Evolutionary conservation across 768 basidiomycete genomes (phyloP).

Genomic region (Tricholomella constricta): DNA sequence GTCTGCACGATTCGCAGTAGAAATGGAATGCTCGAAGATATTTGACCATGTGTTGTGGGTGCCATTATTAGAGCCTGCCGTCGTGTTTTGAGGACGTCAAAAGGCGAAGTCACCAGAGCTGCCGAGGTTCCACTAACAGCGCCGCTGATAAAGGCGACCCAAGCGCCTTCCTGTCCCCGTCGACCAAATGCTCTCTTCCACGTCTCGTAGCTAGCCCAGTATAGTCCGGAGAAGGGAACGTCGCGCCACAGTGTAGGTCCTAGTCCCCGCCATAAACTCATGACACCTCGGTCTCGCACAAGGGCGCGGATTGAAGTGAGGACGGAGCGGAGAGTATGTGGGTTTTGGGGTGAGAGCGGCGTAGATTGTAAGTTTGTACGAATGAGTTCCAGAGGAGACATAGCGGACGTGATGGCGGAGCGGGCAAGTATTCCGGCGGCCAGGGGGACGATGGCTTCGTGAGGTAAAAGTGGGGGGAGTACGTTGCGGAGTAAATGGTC

Average conservation of each 20-base stretch:
- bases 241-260: constrained; percentile 95
- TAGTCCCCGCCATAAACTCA: constrained; percentile 86
- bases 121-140: constrained; percentile 86
- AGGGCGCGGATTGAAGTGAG: constrained; percentile 60
- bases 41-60: constrained; percentile 40
- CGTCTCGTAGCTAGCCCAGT: constrained; percentile 94
- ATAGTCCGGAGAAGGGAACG: constrained; percentile 95
- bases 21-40: constrained; percentile 61
- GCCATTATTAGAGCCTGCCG: constrained; percentile 83
- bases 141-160: constrained; percentile 85
- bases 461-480: constrained; percentile 62
- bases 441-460: constrained; percentile 62
- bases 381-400: constrained; percentile 89
- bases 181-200: constrained; percentile 67
- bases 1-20: constrained; percentile 68
- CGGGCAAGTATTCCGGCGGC: constrained; percentile 83
- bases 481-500: constrained; percentile 75
- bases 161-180: constrained; percentile 56
- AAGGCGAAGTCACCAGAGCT: constrained; percentile 89
- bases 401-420: constrained; percentile 72
- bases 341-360: constrained; percentile 65
- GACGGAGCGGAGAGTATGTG: constrained; percentile 78
- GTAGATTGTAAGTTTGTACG: constrained; percentile 94
- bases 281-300: constrained; percentile 63
- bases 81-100: constrained; percentile 96